Evolutionary conservation across 1,284 basidiomycete genomes (phyloP).

Genomic region (Ceratobasidium papillatum): DNA sequence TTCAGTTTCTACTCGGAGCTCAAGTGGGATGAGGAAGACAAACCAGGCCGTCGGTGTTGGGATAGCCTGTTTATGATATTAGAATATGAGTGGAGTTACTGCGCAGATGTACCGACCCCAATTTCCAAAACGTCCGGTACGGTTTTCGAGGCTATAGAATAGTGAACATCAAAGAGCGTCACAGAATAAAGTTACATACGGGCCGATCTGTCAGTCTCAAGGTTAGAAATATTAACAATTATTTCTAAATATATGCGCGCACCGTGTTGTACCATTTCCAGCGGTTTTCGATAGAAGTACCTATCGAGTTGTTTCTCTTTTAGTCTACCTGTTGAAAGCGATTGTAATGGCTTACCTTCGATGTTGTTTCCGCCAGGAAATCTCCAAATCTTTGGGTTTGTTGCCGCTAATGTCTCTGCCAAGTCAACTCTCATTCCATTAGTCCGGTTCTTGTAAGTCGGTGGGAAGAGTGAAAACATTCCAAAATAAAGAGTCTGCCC

Average conservation of each 20-base stretch:
- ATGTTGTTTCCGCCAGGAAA: constrained; percentile 71
- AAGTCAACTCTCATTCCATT: constrained; percentile 75
- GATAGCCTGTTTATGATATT: constrained; percentile 53
- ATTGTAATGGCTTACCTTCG: constrained; percentile 49
- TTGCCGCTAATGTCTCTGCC: constrained; percentile 65
- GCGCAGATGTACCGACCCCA: constrained; percentile 58
- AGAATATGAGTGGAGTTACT: not conserved
- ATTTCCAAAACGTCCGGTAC: constrained; percentile 60
- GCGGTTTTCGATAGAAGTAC: constrained; percentile 57
- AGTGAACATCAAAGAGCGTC: constrained; percentile 2
- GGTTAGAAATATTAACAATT: no score
- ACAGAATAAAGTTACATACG: not conserved
- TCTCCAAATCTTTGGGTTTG: constrained; percentile 71
- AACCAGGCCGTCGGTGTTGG: constrained; percentile 66
- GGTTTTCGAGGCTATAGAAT: constrained; percentile 51
- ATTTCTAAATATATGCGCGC: constrained; percentile 51
- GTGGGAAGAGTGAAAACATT: constrained; percentile 74
- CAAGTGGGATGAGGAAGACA: constrained; percentile 36
- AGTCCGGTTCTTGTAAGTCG: constrained; percentile 65
- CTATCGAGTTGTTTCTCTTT: not conserved
- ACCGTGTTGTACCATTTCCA: constrained; percentile 77
- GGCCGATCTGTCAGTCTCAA: not conserved
- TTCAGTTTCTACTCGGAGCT: constrained; percentile 52
- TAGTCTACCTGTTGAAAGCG: no score
- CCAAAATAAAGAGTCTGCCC: constrained; percentile 68